Conservation (phyloP, 345 rosid genomes). For the Populus simonii region DNA sequence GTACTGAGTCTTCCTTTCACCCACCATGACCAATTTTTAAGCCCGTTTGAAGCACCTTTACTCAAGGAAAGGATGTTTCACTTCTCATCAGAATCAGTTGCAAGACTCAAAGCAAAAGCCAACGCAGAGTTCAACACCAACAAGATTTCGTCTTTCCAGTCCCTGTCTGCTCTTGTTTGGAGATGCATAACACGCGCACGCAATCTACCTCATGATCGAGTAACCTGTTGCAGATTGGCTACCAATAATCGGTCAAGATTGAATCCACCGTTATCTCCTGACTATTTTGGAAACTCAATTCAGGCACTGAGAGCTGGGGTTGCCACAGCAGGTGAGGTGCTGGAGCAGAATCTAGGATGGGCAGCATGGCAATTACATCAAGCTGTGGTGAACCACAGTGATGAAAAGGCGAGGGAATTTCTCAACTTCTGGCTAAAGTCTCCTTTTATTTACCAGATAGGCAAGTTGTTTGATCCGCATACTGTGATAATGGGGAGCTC, state of each 20-base stretch:
- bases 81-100: constrained; percentile 54
- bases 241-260: constrained; percentile 52
- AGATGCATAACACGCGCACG: constrained; percentile 52
- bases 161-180: constrained; percentile 64
- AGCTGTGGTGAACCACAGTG: constrained; percentile 40
- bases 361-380: constrained; percentile 60
- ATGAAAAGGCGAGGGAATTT: constrained; percentile 31
- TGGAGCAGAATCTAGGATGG: constrained; percentile 54
- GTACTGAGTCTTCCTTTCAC: constrained; percentile 46
- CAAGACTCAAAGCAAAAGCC: constrained; percentile 45
- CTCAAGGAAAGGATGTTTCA: constrained; percentile 58
- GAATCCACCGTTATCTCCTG: constrained; percentile 38
- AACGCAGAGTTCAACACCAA: constrained; percentile 42
- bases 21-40: constrained; percentile 45
- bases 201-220: constrained; percentile 27
- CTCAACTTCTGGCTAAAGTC: constrained; percentile 47
- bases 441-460: constrained; percentile 43
- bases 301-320: constrained; percentile 30
- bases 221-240: constrained; percentile 52
- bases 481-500: constrained; percentile 82
- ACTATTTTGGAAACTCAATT: constrained; percentile 68
- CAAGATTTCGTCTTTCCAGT: constrained; percentile 69
- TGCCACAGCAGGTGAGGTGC: constrained; percentile 51
- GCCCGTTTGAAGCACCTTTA: constrained; percentile 38
- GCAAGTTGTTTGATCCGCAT: constrained; percentile 41